Evolutionary conservation across 345 rosid species (phyloP).

Genomic region (Toxicodendron radicans): DNA sequence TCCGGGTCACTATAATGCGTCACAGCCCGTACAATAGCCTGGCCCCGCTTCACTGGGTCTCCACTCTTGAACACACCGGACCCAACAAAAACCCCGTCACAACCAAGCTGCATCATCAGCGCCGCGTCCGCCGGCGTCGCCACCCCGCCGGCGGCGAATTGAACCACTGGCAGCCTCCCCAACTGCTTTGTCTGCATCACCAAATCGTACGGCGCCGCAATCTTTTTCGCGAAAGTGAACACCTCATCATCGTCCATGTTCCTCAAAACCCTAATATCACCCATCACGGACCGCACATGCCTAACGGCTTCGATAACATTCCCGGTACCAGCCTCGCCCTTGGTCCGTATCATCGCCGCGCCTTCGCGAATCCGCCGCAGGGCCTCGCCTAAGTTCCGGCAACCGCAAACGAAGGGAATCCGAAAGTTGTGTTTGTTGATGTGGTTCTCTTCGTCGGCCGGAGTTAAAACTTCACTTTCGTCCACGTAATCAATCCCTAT

Average conservation of each 20-base stretch:
- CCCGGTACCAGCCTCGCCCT: constrained; percentile 87
- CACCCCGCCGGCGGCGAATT: constrained; percentile 72
- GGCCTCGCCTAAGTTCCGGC: constrained; percentile 81
- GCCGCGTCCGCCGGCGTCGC: constrained; percentile 85
- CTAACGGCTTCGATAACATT: constrained; percentile 77
- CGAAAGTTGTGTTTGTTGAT: constrained; percentile 82
- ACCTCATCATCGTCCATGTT: constrained; percentile 86
- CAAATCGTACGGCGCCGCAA: constrained; percentile 63
- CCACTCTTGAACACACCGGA: constrained; percentile 76
- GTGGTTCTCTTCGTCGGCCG: constrained; percentile 74
- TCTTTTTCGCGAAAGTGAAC: constrained; percentile 63
- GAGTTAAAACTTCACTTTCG: constrained; percentile 76
- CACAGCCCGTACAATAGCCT: constrained; percentile 70
- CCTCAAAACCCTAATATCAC: constrained; percentile 53
- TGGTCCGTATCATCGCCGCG: constrained; percentile 83
- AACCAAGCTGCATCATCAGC: constrained; percentile 75
- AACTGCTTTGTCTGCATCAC: constrained; percentile 75
- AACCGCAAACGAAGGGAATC: constrained; percentile 82
- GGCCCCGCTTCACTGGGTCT: constrained; percentile 60
- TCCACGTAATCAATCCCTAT: constrained; percentile 81
- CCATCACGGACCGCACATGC: constrained; percentile 80
- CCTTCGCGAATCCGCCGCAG: constrained; percentile 73
- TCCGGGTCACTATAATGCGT: constrained; percentile 60
- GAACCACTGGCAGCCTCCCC: constrained; percentile 68
- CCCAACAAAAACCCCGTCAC: constrained; percentile 71